A percentile compares a stretch with the other conserved stretches of the same genome.
Evolutionary conservation across 805 yeast genomes (phyloP).

Genomic region (Tetrapisispora nanseiensis): DNA sequence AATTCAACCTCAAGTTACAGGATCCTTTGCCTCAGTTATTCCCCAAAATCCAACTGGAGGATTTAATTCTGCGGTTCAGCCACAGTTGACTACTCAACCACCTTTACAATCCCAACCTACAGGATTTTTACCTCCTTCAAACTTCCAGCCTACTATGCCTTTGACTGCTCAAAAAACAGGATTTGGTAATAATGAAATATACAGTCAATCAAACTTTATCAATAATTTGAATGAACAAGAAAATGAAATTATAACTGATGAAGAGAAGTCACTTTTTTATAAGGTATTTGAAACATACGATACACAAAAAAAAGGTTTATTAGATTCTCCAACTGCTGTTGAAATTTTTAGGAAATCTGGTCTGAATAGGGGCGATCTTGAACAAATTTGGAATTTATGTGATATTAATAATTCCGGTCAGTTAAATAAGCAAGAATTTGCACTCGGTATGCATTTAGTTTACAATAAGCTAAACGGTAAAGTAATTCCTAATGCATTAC

Average conservation of each 20-base stretch:
- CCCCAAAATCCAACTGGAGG: slow-evolving; percentile 54
- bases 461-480: slow-evolving; percentile 82
- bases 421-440: slow-evolving; percentile 80
- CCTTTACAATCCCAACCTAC: slow-evolving; percentile 42
- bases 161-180: slow-evolving; percentile 35
- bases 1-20: slow-evolving; percentile 4
- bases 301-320: slow-evolving; percentile 50
- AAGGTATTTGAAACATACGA: slow-evolving; percentile 87
- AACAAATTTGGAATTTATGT: slow-evolving; percentile 79
- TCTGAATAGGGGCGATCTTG: slow-evolving; percentile 70
- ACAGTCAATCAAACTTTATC: slow-evolving; percentile 27
- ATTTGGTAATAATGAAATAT: slow-evolving; percentile 32
- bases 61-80: slow-evolving; percentile 30
- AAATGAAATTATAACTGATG: slow-evolving; percentile 64
- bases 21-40: slow-evolving; percentile 7
- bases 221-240: slow-evolving; percentile 31
- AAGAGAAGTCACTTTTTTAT: slow-evolving; percentile 77
- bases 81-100: no score
- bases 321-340: slow-evolving; percentile 74
- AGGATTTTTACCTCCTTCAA: slow-evolving; percentile 44
- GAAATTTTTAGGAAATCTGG: slow-evolving; percentile 88
- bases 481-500: slow-evolving; percentile 68
- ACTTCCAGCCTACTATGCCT: slow-evolving; percentile 24
- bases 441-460: slow-evolving; percentile 93
- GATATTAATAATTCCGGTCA: slow-evolving; percentile 75